Base-by-base conservation (phyloP, 371 early-diverging fungal species). In the Pancytospora philotis region DNA sequence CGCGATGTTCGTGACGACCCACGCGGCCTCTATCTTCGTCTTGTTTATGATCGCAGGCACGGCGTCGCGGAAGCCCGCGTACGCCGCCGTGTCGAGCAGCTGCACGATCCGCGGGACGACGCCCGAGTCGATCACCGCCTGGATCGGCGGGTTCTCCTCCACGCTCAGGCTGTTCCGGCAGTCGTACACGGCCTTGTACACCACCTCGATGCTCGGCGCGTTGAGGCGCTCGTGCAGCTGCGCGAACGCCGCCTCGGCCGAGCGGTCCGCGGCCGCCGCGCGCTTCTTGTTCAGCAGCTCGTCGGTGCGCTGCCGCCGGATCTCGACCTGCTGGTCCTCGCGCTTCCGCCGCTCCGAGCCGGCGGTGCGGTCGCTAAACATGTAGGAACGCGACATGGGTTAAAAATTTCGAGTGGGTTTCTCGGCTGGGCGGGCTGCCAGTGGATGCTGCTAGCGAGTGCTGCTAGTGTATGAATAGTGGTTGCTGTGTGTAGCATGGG, bases 1-100 rank as follows among this genome's bases (percentile, higher is more conserved):
- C 16, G 98, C 95, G 80, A 98, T 96, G 83, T 97, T 98, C 66
- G 99, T 98, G 71, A 98, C 83, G 38, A 94, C 96, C 99, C 99
- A 98, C 16, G 95, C 95, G 62, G 95, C 89, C 82, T 98, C 98
- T 79, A 95, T 92, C 89, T 93, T 84, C 31, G 63, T 71, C 19
- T 67, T 67, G 19, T 62, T 55, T 19, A 64, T 48, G 8, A 50
- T 32, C 28, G 31, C 27, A 28, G 36, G 58, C 27, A 31, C 19
- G 32, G 62, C 45, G 22, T 27, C 39, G 41, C 19, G n/a, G 22
- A 52, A 38, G 13, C 63, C 51, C 30, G 61, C 30, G 38, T 49
- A 62, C 74, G 51, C 87, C 27, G 81, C 84, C 52, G 86, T 85
- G 61, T 84, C 78, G 67, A 96, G 81, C 72, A 97, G 91, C 80